Base-by-base conservation (phyloP, 2,329 filamentous ascomycete genomes). In the Colletotrichum paranaense region DNA sequence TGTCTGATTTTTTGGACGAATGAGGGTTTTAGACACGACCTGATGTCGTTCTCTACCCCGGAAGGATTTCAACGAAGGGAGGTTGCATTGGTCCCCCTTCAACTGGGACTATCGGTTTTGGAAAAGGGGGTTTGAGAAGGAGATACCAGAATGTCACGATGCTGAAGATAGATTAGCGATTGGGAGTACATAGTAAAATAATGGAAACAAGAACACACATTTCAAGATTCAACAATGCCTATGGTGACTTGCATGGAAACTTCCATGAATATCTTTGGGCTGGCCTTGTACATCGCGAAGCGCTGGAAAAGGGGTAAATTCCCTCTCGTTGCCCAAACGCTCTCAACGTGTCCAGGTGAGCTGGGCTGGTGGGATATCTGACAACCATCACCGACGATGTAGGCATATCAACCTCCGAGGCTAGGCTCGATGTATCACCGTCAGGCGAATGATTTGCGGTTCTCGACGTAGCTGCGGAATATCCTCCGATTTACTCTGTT, bases 291-390 rank as follows among this genome's bases (percentile, higher is more conserved):
- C 12, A 3, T 42, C 38, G 14, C 38, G 38, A 42, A 42, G 14
- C 1, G 38, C 14, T 4, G 12, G 38, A 42, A 42, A 42, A 16
- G 38, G 38, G 14, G 38, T 16, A 42, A 42, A 16, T 7, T 14
- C 5, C 14, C 35, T 5, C 0, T 16, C 5, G 4, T 2, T 5
- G 5, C 35, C 14, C 14, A 6, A 12, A 42, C 14, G 35, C 35
- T 16, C 14, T 5, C 35, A 2, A 16, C 35, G 35, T 42, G 2
- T 12, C 32, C 9, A 32, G 1, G 14, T 1, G 38, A 42, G 38
- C 5, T 16, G 1, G 0, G 5, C 12, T 6, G 1, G 0, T 3
- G 12, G 0, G 0, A 19, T 14, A 12, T 35, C 14, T 6, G 1
- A 2, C 35, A 2, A 5, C 35, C 35, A 42, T 12, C 9, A 11